Evolutionary conservation across 1,284 basidiomycete genomes (phyloP).

Genomic region (Rhizoctonia solani): DNA sequence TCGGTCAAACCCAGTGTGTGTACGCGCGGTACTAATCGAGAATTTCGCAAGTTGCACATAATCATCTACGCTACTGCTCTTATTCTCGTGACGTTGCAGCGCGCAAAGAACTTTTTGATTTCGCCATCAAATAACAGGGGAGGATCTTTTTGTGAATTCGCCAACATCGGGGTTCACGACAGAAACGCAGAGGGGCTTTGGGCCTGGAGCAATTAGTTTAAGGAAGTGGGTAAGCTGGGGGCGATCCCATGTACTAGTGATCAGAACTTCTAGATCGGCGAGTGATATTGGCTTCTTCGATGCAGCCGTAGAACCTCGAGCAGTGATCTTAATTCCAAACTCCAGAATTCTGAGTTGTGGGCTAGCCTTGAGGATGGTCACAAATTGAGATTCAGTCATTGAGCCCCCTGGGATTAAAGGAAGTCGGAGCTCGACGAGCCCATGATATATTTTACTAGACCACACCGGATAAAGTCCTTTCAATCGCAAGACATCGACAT

Average conservation of each 20-base stretch:
- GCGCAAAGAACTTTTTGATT: background rate
- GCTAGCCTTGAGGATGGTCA: background rate
- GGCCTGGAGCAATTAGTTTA: background rate
- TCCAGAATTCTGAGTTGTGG: background rate
- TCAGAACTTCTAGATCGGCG: background rate
- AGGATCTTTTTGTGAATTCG: background rate
- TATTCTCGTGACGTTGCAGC: background rate
- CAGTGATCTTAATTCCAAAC: background rate
- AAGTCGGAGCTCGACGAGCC: background rate
- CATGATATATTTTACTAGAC: background rate
- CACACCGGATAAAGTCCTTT: background rate
- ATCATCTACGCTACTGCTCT: too few species aligned
- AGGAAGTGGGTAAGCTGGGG: background rate
- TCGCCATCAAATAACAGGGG: background rate
- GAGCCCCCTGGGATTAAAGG: background rate
- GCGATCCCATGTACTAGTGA: background rate
- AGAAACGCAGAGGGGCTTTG: background rate
- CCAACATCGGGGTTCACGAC: background rate
- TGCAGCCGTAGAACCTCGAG: background rate
- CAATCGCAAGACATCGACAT: background rate
- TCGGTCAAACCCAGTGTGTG: too few species aligned
- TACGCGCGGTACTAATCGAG: too few species aligned
- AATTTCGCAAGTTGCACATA: too few species aligned
- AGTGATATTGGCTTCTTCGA: background rate
- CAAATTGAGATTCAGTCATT: background rate